Evolutionary conservation across 495 filamentous ascomycete species (phyloP).

Genomic region (Polyplosphaeria fusca): DNA sequence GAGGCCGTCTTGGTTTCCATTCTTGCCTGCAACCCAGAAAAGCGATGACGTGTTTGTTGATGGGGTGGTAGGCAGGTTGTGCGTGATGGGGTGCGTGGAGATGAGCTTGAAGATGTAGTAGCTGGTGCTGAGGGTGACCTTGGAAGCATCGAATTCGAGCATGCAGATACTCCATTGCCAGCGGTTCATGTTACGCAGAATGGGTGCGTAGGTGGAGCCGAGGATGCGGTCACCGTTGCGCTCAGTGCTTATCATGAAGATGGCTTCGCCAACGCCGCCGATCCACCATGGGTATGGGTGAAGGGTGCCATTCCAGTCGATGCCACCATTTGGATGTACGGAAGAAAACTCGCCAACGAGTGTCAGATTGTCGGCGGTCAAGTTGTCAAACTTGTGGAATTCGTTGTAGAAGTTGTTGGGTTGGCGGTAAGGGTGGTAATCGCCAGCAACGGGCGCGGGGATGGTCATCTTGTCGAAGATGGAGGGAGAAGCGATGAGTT

Average conservation of each 20-base stretch:
- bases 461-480: slow-evolving; percentile 21
- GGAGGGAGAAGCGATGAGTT: slow-evolving; percentile 13
- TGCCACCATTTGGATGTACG: slow-evolving; percentile 29
- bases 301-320: slow-evolving; percentile 24
- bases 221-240: slow-evolving; percentile 39
- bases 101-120: slow-evolving; percentile 44
- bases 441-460: slow-evolving; percentile 9
- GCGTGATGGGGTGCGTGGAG: slow-evolving; percentile 41
- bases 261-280: slow-evolving; percentile 35
- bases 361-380: slow-evolving; percentile 26
- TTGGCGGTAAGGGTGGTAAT: slow-evolving; percentile 32
- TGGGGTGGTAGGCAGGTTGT: slow-evolving; percentile 43
- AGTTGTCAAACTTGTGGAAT: slow-evolving; percentile 33
- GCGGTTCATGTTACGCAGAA: slow-evolving; percentile 48
- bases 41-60: slow-evolving; percentile 9
- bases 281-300: slow-evolving; percentile 32
- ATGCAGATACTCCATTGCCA: slow-evolving; percentile 51
- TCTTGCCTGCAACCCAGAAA: slow-evolving; percentile 15
- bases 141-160: slow-evolving; percentile 45
- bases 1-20: slow-evolving; percentile 2
- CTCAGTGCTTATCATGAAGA: slow-evolving; percentile 36
- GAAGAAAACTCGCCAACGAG: slow-evolving; percentile 35
- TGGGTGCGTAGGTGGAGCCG: slow-evolving; percentile 44
- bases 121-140: slow-evolving; percentile 47
- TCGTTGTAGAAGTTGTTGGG: slow-evolving; percentile 41